These are phyloP conservation scores for Pseudohyphozyma bogoriensis DNA, from an alignment of 768 basidiomycete genomes.

Conservation along the genomic window DNA sequence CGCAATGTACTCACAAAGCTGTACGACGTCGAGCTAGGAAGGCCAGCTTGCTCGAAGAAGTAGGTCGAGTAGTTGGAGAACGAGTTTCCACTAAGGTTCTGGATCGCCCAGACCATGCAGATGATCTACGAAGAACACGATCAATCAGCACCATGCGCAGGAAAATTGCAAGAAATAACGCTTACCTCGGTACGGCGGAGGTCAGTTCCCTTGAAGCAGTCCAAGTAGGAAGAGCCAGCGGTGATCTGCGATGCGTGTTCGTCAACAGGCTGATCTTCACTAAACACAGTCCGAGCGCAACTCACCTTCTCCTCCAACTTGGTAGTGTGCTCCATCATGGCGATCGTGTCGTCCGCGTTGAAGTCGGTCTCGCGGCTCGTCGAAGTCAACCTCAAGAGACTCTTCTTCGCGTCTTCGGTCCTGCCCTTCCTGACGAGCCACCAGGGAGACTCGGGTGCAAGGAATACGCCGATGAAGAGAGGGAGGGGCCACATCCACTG, in stretches of 20 bases:
- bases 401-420: conserved; percentile 35
- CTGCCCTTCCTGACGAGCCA: conserved; percentile 38
- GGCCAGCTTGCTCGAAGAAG: conserved; percentile 33
- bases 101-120: conserved; percentile 32
- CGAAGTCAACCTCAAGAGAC: conserved; percentile 29
- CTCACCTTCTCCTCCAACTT: conserved; percentile 36
- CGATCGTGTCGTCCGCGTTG: conserved; percentile 32
- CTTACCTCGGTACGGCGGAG: conserved; percentile 36
- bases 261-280: too few relatives aligned
- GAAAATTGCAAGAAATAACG: background rate
- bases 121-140: conserved; percentile 40
- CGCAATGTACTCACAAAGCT: background rate
- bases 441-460: conserved; percentile 35
- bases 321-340: conserved; percentile 39
- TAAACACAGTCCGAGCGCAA: background rate
- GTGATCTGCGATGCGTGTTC: conserved; percentile 22
- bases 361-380: conserved; percentile 23
- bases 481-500: conserved; percentile 39
- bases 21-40: conserved; percentile 9
- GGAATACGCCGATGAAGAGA: conserved; percentile 34
- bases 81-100: conserved; percentile 31
- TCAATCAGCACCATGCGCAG: too few relatives aligned
- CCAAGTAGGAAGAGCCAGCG: conserved; percentile 37
- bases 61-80: conserved; percentile 44
- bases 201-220: conserved; percentile 39